These are phyloP conservation scores for Jaltomata sinuosa DNA, from an alignment of 257 asterid genomes.

Conservation along the genomic window DNA sequence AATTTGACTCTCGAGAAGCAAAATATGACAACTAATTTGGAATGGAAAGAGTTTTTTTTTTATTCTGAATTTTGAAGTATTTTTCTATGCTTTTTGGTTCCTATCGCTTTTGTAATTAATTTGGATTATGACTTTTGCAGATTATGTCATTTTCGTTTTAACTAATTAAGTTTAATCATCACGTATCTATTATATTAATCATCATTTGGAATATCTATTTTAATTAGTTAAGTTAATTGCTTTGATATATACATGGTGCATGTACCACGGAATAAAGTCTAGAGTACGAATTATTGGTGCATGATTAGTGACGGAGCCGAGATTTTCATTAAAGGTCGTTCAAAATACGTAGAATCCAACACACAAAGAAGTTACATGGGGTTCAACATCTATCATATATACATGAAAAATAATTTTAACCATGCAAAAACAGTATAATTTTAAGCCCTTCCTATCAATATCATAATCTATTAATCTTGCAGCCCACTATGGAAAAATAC, in stretches of 20 bases:
- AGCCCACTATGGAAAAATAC: neutral
- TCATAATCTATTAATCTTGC: neutral
- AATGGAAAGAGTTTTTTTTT: rapidly evolving
- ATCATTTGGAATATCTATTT: neutral
- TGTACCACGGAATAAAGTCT: neutral
- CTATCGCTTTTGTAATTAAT: neutral
- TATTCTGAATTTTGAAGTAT: neutral
- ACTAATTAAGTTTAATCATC: neutral
- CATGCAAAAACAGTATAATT: too few species aligned
- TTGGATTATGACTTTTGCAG: neutral
- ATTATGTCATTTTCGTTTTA: neutral
- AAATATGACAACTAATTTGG: neutral
- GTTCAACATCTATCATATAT: too few species aligned
- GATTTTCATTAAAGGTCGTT: too few species aligned
- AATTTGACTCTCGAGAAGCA: too few species aligned
- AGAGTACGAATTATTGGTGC: neutral
- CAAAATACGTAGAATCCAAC: too few species aligned
- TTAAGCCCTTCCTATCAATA: neutral
- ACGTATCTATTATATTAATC: neutral
- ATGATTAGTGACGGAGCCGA: too few species aligned
- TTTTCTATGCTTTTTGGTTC: neutral
- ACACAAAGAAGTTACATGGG: too few species aligned
- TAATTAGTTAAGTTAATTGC: neutral
- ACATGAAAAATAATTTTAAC: too few species aligned
- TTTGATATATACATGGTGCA: neutral